Evolutionary conservation across 768 basidiomycete genomes (phyloP).

Genomic region (Gloeostereum incarnatum): DNA sequence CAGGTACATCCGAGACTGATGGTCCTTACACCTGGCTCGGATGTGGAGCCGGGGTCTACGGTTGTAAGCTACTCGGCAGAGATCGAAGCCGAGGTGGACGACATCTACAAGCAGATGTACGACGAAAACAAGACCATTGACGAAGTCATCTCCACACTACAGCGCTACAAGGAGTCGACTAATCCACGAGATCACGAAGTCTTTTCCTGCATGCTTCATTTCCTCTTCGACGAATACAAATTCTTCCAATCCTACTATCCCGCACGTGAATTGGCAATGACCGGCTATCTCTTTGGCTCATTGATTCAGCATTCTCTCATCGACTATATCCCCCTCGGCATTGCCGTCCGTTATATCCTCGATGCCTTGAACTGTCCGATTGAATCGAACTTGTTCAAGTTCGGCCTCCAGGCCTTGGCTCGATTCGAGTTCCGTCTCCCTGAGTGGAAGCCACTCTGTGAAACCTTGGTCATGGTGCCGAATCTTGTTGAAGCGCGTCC

Average conservation of each 20-base stretch:
- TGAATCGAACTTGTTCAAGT: slow-evolving; percentile 90
- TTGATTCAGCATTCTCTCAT: slow-evolving; percentile 91
- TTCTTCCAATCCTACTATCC: slow-evolving; percentile 98
- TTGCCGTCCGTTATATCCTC: slow-evolving; percentile 93
- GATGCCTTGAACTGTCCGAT: slow-evolving; percentile 89
- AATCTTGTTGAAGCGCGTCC: slow-evolving; percentile 82
- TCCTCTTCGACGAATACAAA: slow-evolving; percentile 99
- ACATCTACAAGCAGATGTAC: slow-evolving; percentile 98
- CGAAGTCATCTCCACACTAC: slow-evolving; percentile 84
- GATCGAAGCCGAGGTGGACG: slow-evolving; percentile 88
- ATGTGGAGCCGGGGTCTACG: slow-evolving; percentile 84
- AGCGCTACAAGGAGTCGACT: slow-evolving; percentile 74
- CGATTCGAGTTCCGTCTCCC: slow-evolving; percentile 80
- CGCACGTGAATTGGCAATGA: slow-evolving; percentile 88
- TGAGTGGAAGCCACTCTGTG: slow-evolving; percentile 92
- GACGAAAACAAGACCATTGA: slow-evolving; percentile 91
- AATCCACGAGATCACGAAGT: slow-evolving; percentile 87
- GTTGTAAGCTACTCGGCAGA: slow-evolving; percentile 85
- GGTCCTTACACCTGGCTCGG: slow-evolving; percentile 80
- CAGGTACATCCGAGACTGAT: slow-evolving; percentile 96
- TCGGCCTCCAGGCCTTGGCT: slow-evolving; percentile 84
- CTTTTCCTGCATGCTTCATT: slow-evolving; percentile 99
- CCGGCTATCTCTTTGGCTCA: slow-evolving; percentile 92
- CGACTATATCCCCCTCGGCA: slow-evolving; percentile 89
- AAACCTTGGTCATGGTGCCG: slow-evolving; percentile 79